A percentile compares a stretch with the other conserved stretches of the same genome.
These are phyloP conservation scores for Phytophthora capsici DNA, from an alignment of 352 stramenopile genomes.

Conservation along the genomic window DNA sequence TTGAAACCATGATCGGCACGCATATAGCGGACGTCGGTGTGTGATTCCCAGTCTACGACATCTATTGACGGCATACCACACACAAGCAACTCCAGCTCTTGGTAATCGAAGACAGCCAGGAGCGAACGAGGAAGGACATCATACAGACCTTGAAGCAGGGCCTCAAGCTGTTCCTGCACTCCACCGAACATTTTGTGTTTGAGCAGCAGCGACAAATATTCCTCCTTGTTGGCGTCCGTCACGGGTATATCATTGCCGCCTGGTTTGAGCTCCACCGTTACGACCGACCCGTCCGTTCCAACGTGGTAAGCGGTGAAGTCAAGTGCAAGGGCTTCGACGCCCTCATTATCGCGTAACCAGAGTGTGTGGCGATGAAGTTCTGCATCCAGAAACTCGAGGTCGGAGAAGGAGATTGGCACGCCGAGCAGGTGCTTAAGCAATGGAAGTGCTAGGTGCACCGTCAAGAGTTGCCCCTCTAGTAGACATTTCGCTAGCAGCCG, in stretches of 20 bases:
- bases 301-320: conserved; percentile 78
- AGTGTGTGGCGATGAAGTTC: conserved; percentile 71
- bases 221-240: conserved; percentile 94
- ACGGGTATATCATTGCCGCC: conserved; percentile 92
- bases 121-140: conserved; percentile 89
- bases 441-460: conserved; percentile 77
- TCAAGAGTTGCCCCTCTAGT: conserved; percentile 78
- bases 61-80: conserved; percentile 92
- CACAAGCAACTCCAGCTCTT: conserved; percentile 96
- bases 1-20: conserved; percentile 63
- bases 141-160: conserved; percentile 92
- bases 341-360: conserved; percentile 73
- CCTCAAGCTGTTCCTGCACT: conserved; percentile 90
- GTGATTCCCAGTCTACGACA: conserved; percentile 87
- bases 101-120: conserved; percentile 93
- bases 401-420: conserved; percentile 82
- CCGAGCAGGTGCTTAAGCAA: conserved; percentile 86
- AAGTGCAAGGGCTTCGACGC: conserved; percentile 68
- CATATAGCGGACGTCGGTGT: conserved; percentile 85
- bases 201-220: conserved; percentile 96
- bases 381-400: conserved; percentile 82
- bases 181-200: conserved; percentile 94
- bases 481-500: conserved; percentile 81
- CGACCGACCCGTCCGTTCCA: conserved; percentile 51
- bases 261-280: conserved; percentile 91